Base-by-base conservation (phyloP, 306 rosid genomes). In the Malus orientalis region DNA sequence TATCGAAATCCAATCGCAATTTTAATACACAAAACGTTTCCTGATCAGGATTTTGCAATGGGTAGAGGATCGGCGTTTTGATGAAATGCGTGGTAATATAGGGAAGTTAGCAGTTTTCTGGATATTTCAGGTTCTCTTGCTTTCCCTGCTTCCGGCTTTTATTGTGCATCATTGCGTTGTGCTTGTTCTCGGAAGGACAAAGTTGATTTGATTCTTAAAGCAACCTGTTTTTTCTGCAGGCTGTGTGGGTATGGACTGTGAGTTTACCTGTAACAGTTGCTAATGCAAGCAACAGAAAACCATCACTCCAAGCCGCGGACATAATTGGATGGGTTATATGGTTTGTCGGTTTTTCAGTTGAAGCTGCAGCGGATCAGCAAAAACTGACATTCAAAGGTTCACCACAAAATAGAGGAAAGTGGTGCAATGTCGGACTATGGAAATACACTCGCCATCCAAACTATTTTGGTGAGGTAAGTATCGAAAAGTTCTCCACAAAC, bases 241-340 rank as follows among this genome's bases (percentile, higher is more conserved):
- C 98, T 78, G 89, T 89, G 69, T 95, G 99, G 99, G 98, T 95
- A 63, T 95, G 99, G 98, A 53, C 93, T 32, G 99, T 95, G 80
- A 92, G 98, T 81, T 91, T 92, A 79, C 99, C 98, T 27, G 89
- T 92, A 55, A 95, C 98, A 2, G 71, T 95, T 57, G 96, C 91
- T 60, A 95, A 95, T 87, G 89, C 98, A 60, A 91, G 91, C 77
- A 73, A 77, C 85, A 80, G 85, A 74, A 87, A 81, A 65, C 96
- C 99, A 69, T 78, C 83, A 51, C 69, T 89, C n/a, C 84, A 81
- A 69, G 77, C 88, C 78, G 90, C 38, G 8, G 99, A 92, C 83
- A 79, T 92, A 73, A 74, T 86, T 70, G 99, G 99, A 63, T 92
- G 98, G 99, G 77, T 89, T 78, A 79, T 95, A 54, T 95, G 99